Base-by-base conservation (phyloP, 352 stramenopile species). In the Globisporangium abappressorium region DNA sequence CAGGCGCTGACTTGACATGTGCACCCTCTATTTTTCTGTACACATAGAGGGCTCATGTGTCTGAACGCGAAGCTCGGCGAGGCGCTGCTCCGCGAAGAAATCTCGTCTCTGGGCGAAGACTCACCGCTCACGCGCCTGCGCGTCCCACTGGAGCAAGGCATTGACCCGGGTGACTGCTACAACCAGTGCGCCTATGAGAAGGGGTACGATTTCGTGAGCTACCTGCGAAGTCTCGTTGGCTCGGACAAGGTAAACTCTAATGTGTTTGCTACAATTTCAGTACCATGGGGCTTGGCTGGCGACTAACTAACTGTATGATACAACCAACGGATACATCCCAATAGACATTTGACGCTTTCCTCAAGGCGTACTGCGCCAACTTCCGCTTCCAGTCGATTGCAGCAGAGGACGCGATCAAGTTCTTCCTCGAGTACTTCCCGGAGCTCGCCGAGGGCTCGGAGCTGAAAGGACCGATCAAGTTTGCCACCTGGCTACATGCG, bases 171-270 rank as follows among this genome's bases (percentile, higher is more conserved):
- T 28, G 85, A 93, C 47, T 92, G 83, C 69, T 93, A 93, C 75
- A 93, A 93, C 55, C 79, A 89, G 43, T 92, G 83, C 68, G 85
- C 85, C 8, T 93, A 93, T 71, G 85, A 93, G 65, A 93, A 93
- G 65, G 85, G 85, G 28, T 93, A 90, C 57, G 83, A 74, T 2
- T 93, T 93, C 43, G 83, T 93, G 3, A 91, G 82, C 68, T 91
- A 93, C 62, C 64, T 93, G 28, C 80, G 83, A 51, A 82, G 70
- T 54, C 73, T 93, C 0, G 85, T 89, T 18, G 83, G 76, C 3
- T 90, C 85, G 1, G 76, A 93, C 74, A 60, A 76, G 73, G 83
- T 89, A 76, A 11, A 60, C 5, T 38, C 14, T 34, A 20, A 46
- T 7, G 38, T 46, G 38, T 14, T 3, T 51, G 18, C 11, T 24